Conservation (phyloP, 164 flowering plant genomes). For the Amborella trichopoda region DNA sequence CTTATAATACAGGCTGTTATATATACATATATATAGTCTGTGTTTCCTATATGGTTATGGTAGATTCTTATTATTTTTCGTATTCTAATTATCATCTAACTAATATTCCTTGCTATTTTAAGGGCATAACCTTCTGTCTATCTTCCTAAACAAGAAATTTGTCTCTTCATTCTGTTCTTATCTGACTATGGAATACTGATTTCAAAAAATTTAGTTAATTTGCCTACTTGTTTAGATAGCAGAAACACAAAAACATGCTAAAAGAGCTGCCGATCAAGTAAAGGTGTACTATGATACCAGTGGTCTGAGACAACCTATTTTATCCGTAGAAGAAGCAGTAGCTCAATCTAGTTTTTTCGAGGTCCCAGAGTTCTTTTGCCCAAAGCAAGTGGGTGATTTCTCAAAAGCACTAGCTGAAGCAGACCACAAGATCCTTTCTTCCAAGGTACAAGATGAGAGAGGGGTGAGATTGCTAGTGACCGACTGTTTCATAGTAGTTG, state of each 20-base stretch:
- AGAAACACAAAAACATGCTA: slow-evolving; percentile 74
- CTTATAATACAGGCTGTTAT: too few relatives aligned
- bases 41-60: too few relatives aligned
- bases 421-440: slow-evolving; percentile 58
- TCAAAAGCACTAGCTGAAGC: slow-evolving; percentile 79
- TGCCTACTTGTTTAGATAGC: slow-evolving; percentile 65
- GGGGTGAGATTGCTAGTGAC: background rate
- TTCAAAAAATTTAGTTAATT: too few relatives aligned
- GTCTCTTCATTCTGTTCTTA: too few relatives aligned
- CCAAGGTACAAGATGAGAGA: slow-evolving; percentile 34
- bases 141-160: too few relatives aligned
- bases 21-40: too few relatives aligned
- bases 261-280: slow-evolving; percentile 59
- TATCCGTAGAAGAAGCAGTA: slow-evolving; percentile 87
- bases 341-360: slow-evolving; percentile 66
- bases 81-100: too few relatives aligned
- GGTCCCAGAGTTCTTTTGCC: slow-evolving; percentile 43
- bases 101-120: too few relatives aligned
- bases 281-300: slow-evolving; percentile 55
- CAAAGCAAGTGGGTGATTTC: slow-evolving; percentile 58
- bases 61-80: too few relatives aligned
- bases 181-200: too few relatives aligned
- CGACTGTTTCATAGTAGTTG: background rate
- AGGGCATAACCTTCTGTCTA: too few relatives aligned
- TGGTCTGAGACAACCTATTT: slow-evolving; percentile 57